Percentiles rank a stretch among this genome's conserved stretches.
These are phyloP conservation scores for Fusarium cyanostomum DNA, from an alignment of 2,329 filamentous ascomycete genomes.

Conservation along the genomic window DNA sequence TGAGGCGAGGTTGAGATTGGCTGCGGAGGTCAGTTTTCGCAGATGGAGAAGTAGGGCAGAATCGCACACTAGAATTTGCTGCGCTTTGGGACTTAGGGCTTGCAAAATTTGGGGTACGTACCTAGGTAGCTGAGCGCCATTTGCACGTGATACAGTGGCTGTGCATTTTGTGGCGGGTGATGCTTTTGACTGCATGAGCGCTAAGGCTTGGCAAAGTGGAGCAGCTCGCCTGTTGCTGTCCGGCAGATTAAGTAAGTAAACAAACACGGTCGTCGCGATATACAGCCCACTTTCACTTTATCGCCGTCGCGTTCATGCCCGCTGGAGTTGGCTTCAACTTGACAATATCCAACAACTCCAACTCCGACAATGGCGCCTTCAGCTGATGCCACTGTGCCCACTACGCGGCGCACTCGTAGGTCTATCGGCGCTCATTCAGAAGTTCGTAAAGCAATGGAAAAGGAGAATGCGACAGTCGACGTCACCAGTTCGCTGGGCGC, in stretches of 20 bases:
- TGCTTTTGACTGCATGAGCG: no score
- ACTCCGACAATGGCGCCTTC: constrained; percentile 46
- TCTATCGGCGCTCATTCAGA: constrained; percentile 72
- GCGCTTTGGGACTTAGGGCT: constrained; percentile 51
- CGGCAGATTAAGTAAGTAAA: constrained; percentile 50
- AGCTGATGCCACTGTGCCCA: constrained; percentile 60
- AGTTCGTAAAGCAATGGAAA: constrained; percentile 66
- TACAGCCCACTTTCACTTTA: constrained; percentile 40
- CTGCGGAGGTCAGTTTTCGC: constrained; percentile 48
- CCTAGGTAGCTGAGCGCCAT: constrained; percentile 40
- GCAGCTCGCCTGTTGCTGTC: constrained; percentile 36
- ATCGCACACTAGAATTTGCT: constrained; percentile 48
- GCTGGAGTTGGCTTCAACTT: constrained; percentile 25
- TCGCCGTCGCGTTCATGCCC: constrained; percentile 28
- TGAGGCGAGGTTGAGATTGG: constrained; percentile 47
- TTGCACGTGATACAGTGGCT: constrained; percentile 41
- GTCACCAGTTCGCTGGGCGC: constrained; percentile 63
- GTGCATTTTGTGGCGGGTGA: neutral
- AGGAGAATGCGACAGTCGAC: constrained; percentile 81
- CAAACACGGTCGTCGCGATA: constrained; percentile 50
- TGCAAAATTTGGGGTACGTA: constrained; percentile 52
- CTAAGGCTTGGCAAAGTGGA: constrained; percentile 33
- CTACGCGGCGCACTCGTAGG: constrained; percentile 70
- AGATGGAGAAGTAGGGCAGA: constrained; percentile 52
- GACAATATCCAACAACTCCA: constrained; percentile 26